Base-by-base conservation (phyloP, 192 early-diverging fungal species). In the Backusella tarrabulga region DNA sequence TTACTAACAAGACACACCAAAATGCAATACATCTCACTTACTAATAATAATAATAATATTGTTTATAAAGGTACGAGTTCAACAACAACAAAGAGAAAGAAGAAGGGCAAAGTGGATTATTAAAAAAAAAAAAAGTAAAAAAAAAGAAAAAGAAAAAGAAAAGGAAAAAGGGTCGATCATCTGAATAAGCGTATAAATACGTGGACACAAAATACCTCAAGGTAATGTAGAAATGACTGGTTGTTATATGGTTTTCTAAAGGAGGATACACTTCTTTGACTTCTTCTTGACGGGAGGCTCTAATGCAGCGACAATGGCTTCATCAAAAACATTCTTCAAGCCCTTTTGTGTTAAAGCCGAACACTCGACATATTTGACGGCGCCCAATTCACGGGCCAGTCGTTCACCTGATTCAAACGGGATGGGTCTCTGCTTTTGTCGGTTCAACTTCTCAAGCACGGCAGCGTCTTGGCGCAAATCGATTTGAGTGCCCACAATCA, bases 251-350 rank as follows among this genome's bases (percentile, higher is more conserved):
- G 11, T 15, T 26, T 35, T 67, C 86, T 89, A 95, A 74, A 97
- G 85, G 35, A 96, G 35, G 75, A 88, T 76, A 84, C 95, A 96
- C 88, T 93, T 93, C 83, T 88, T 86, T 79, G 90, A 91, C 83
- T 90, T 93, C 85, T 90, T 91, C 69, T 83, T 83, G 4, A 88
- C 87, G 19, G 96, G 95, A 23, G 95, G 96, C 78, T 96, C 95
- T 56, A 99, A 83, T 32, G 96, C 97, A n/a, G 96, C 97, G 35
- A 97, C 94, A 81, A 98, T 97, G 17, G 96, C 96, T 85, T 98
- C 96, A 81, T 98, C 80, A 77, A 81, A 98, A 35, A 95, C 95
- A 81, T 97, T 96, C 85, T 97, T 95, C 75, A 97, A 85, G 23
- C 96, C 95, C 81, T 91, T 92, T 77, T 97, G 95, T 72, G 95